phyloP scores from a whole-genome alignment of 192 early-diverging fungal species.

The Podila clonocystis region DNA sequence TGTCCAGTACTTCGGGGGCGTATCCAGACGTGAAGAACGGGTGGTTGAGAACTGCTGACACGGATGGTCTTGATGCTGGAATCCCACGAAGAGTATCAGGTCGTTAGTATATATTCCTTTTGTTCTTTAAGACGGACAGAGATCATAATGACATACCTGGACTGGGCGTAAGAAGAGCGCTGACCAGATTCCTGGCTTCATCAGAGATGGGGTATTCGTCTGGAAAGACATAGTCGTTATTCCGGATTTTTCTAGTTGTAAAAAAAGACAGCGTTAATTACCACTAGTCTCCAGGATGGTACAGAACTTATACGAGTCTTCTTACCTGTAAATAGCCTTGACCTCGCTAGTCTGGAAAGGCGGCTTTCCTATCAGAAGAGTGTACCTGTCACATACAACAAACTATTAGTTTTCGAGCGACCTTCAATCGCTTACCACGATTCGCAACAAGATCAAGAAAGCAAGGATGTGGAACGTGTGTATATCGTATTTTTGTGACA shows the following conservation, averaged over 20 bases:
- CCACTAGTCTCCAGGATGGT: too few species aligned
- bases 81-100: not conserved
- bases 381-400: slow-evolving; percentile 66
- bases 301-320: not conserved
- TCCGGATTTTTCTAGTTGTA: slow-evolving; percentile 33
- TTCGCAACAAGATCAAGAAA: slow-evolving; percentile 4
- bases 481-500: not conserved
- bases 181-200: slow-evolving; percentile 75
- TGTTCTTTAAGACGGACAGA: too few species aligned
- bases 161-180: slow-evolving; percentile 69
- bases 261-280: too few species aligned
- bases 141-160: slow-evolving; percentile 51
- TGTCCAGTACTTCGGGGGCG: slow-evolving; percentile 19
- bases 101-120: not conserved
- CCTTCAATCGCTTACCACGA: too few species aligned
- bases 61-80: slow-evolving; percentile 44
- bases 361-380: slow-evolving; percentile 86
- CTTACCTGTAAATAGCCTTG: slow-evolving; percentile 80
- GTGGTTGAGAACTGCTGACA: slow-evolving; percentile 41
- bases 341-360: slow-evolving; percentile 90
- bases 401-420: not conserved
- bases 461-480: not conserved
- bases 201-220: slow-evolving; percentile 63
- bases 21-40: slow-evolving; percentile 49
- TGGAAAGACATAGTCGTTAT: slow-evolving; percentile 82